These are phyloP conservation scores for Pseudogymnoascus sp. DNA, from an alignment of 2,329 filamentous ascomycete genomes.

Conservation along the genomic window DNA sequence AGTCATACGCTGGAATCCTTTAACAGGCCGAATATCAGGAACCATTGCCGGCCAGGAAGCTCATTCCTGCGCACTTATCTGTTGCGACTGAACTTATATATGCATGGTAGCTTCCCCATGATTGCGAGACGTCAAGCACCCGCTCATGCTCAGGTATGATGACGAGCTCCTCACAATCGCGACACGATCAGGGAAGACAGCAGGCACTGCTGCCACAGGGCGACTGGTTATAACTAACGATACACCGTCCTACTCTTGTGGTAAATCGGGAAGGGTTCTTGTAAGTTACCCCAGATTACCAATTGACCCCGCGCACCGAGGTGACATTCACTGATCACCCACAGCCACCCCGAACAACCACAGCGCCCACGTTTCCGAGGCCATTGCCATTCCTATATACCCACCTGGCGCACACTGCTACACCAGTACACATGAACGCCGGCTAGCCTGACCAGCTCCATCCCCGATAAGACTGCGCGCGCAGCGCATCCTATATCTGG, in stretches of 20 bases:
- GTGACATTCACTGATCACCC: not conserved
- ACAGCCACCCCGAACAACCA: not conserved
- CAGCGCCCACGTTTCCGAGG: not conserved
- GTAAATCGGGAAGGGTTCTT: not conserved
- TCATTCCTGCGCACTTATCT: not conserved
- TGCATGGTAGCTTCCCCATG: conserved; percentile 9
- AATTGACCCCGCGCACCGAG: conserved; percentile 4
- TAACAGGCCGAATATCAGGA: not conserved
- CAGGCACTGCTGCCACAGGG: conserved; percentile 4
- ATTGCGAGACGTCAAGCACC: conserved; percentile 4
- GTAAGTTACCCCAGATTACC: conserved; percentile 5
- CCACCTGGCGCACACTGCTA: not conserved
- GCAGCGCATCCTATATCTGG: conserved; percentile 4
- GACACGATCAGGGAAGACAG: conserved; percentile 7
- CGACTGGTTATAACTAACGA: conserved; percentile 3
- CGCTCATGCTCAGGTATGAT: conserved; percentile 5
- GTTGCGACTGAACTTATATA: not conserved
- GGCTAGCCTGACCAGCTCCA: not conserved
- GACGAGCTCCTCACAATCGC: conserved; percentile 7
- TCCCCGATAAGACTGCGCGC: not conserved
- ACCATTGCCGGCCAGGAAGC: not conserved
- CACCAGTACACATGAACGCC: conserved; percentile 7
- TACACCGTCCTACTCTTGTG: not conserved
- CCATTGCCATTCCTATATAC: not conserved
- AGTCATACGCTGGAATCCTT: not conserved